These are phyloP conservation scores for Wolfiporia cocos DNA, from an alignment of 1,284 basidiomycete genomes.

Conservation along the genomic window DNA sequence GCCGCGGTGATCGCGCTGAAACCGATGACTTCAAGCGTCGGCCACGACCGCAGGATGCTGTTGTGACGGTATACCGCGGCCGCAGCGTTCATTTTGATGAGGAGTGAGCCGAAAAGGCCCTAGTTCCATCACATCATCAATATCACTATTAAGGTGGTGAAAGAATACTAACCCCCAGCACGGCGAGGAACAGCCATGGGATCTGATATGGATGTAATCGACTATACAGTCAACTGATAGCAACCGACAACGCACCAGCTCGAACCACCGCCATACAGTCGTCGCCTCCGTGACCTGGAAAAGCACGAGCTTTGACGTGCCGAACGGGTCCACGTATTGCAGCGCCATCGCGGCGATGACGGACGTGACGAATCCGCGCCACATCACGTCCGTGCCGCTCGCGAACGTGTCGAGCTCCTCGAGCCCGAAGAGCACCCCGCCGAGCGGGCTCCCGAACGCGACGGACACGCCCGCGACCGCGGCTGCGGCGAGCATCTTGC, in stretches of 20 bases:
- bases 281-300: conserved; percentile 50
- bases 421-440: conserved; percentile 69
- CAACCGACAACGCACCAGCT: conserved; percentile 58
- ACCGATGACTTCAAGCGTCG: conserved; percentile 57
- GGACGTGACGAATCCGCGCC: conserved; percentile 72
- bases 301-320: conserved; percentile 67
- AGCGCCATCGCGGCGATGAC: conserved; percentile 64
- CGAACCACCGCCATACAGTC: conserved; percentile 65
- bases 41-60: conserved; percentile 52
- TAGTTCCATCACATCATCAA: conserved; percentile 17
- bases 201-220: conserved; percentile 34
- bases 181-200: conserved; percentile 57
- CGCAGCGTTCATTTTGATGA: conserved; percentile 62
- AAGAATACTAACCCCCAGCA: conserved; percentile 45
- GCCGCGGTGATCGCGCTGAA: conserved; percentile 61
- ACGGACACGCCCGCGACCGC: conserved; percentile 72
- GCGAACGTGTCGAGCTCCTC: conserved; percentile 66
- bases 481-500: conserved; percentile 60
- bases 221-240: too few relatives aligned
- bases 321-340: conserved; percentile 71
- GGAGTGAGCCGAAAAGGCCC: conserved; percentile 58
- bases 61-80: conserved; percentile 55
- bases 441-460: conserved; percentile 70
- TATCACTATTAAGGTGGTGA: not conserved
- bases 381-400: conserved; percentile 67